A percentile compares a stretch with the other conserved stretches of the same genome.
Conservation (phyloP, 2,329 filamentous ascomycete species). For the Arthrobotrys musiformis region DNA sequence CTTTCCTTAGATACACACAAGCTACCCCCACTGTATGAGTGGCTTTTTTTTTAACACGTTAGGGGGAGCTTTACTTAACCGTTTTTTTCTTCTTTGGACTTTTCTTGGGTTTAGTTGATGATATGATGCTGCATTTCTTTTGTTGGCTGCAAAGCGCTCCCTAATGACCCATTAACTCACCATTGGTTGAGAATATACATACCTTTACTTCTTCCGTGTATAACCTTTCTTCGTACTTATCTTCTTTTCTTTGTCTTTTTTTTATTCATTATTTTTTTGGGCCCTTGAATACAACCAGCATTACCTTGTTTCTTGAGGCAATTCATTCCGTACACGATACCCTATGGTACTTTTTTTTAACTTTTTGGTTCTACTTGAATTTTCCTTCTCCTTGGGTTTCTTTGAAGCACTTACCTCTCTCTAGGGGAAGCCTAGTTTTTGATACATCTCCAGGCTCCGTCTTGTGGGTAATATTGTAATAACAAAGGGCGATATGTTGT, state of each 20-base stretch:
- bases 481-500: neutral
- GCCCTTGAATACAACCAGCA: conserved; percentile 4
- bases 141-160: conserved; percentile 2
- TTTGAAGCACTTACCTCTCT: neutral
- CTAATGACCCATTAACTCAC: conserved; percentile 21
- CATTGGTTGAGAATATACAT: conserved; percentile 33
- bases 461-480: conserved; percentile 18
- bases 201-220: conserved; percentile 15
- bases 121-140: conserved; percentile 21
- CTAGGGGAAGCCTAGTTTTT: neutral
- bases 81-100: conserved; percentile 3
- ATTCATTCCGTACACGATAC: conserved; percentile 53
- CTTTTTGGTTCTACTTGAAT: neutral
- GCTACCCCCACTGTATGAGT: conserved; percentile 13
- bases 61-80: conserved; percentile 12
- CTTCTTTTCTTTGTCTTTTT: conserved; percentile 3
- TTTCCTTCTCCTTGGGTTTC: neutral
- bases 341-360: conserved; percentile 39
- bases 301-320: conserved; percentile 22
- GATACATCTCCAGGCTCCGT: neutral
- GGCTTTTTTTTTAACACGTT: conserved; percentile 15
- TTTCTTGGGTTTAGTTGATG: conserved; percentile 26
- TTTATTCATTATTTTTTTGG: conserved; percentile 10
- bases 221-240: conserved; percentile 19
- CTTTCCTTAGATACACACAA: conserved; percentile 26